Percentiles rank a stretch among this genome's conserved stretches.
phyloP scores from a whole-genome alignment of 768 basidiomycete species.

The Scleroderma bovista region DNA sequence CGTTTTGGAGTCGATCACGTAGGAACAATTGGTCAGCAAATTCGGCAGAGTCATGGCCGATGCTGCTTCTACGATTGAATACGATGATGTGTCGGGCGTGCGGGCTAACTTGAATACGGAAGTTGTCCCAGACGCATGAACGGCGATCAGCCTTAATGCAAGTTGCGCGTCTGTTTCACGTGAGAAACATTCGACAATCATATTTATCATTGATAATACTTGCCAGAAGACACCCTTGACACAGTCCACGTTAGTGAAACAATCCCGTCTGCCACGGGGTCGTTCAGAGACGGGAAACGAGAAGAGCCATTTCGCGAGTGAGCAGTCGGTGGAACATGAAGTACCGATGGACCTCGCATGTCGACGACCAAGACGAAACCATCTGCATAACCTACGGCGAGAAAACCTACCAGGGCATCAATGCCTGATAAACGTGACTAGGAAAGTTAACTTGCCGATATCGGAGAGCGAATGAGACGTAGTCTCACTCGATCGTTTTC shows the following conservation, averaged over 20 bases:
- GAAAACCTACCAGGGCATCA: constrained; percentile 50
- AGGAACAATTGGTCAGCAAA: constrained; percentile 42
- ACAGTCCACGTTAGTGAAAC: constrained; percentile 64
- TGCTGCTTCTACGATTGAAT: constrained; percentile 31
- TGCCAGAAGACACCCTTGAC: constrained; percentile 49
- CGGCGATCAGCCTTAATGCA: constrained; percentile 57
- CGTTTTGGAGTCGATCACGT: constrained; percentile 50
- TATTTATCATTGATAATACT: no score
- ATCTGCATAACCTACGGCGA: constrained; percentile 63
- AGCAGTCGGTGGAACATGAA: constrained; percentile 36
- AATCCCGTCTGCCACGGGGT: constrained; percentile 40
- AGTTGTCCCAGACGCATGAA: constrained; percentile 50
- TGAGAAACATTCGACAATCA: background rate
- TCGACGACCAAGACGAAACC: constrained; percentile 62
- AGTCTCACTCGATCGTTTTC: constrained; percentile 41
- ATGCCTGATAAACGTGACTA: background rate
- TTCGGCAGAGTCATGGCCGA: constrained; percentile 37
- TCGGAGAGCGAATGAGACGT: constrained; percentile 62
- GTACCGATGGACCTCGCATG: constrained; percentile 66
- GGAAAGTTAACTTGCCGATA: constrained; percentile 47
- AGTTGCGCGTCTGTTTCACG: constrained; percentile 36
- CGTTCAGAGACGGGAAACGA: constrained; percentile 27
- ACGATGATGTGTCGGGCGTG: constrained; percentile 30
- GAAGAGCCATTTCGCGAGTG: constrained; percentile 33
- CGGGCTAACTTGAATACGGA: constrained; percentile 52